A percentile compares a stretch with the other conserved stretches of the same genome.
phyloP scores from a whole-genome alignment of 352 stramenopile genomes.

The Thalassiosira mediterranea region DNA sequence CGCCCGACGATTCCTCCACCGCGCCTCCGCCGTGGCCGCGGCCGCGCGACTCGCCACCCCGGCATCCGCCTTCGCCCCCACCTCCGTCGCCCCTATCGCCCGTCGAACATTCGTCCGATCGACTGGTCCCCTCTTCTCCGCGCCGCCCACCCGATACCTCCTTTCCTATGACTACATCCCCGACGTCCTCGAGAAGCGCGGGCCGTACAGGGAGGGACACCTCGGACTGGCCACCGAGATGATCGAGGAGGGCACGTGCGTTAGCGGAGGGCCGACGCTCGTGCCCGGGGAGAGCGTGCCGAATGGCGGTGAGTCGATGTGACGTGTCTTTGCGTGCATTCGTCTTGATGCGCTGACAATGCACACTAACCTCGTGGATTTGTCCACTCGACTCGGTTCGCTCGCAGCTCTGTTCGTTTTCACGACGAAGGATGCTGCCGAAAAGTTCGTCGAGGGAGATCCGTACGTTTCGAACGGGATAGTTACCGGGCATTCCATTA shows the following conservation, averaged over 20 bases:
- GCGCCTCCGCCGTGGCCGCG: conserved; percentile 18
- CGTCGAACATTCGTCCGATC: not conserved
- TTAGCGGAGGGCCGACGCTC: conserved; percentile 64
- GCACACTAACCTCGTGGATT: too few relatives aligned
- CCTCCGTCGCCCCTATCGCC: not conserved
- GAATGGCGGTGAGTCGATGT: conserved; percentile 42
- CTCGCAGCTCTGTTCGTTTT: conserved; percentile 74
- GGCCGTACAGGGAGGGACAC: conserved; percentile 64
- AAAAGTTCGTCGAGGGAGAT: conserved; percentile 70
- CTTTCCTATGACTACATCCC: conserved; percentile 78
- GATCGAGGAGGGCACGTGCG: conserved; percentile 62
- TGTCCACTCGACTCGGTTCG: not conserved
- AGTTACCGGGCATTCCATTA: conserved; percentile 72
- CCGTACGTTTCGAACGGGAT: conserved; percentile 77
- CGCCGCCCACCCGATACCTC: conserved; percentile 42
- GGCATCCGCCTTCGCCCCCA: not conserved
- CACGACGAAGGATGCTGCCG: conserved; percentile 59
- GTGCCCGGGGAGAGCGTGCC: conserved; percentile 51
- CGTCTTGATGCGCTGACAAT: too few relatives aligned
- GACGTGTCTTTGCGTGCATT: not conserved
- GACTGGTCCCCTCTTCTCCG: conserved; percentile 29
- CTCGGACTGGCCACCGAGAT: conserved; percentile 70
- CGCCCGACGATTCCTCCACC: conserved; percentile 19
- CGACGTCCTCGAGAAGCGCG: conserved; percentile 79
- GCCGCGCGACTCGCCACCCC: conserved; percentile 10